Conservation (phyloP, 352 stramenopile species). For the Globisporangium abappressorium region DNA sequence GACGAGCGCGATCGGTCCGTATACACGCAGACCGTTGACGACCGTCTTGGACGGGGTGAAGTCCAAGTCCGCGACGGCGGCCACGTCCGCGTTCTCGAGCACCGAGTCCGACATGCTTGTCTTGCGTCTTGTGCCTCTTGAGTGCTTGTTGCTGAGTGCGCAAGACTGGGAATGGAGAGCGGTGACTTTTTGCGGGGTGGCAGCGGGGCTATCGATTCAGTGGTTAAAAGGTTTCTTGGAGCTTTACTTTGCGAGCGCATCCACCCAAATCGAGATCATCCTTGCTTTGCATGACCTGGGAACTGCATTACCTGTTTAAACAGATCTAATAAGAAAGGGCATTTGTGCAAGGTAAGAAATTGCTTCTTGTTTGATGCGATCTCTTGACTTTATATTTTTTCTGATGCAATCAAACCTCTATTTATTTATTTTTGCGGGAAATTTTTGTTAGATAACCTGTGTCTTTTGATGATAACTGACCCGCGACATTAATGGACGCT, state of each 20-base stretch:
- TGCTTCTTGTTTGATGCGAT: no score
- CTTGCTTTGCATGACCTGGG: not conserved
- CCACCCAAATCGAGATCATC: not conserved
- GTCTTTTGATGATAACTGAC: not conserved
- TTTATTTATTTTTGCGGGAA: not conserved
- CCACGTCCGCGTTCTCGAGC: not conserved
- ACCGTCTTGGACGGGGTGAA: conserved; percentile 66
- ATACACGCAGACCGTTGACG: conserved; percentile 55
- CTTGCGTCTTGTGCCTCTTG: not conserved
- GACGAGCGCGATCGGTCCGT: conserved; percentile 57
- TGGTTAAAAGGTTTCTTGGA: not conserved
- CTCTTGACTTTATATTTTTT: no score
- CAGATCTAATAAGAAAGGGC: not conserved
- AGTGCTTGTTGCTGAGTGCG: not conserved
- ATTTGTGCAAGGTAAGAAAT: not conserved
- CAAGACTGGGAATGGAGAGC: not conserved
- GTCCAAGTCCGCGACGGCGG: conserved; percentile 25
- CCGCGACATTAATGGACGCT: not conserved
- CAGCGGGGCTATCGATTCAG: not conserved
- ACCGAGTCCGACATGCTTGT: not conserved
- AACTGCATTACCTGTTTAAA: not conserved
- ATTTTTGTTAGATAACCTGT: not conserved
- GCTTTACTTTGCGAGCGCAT: not conserved
- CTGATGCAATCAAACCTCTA: not conserved
- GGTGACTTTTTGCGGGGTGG: not conserved